Percentiles rank a stretch among this genome's conserved stretches.
These are phyloP conservation scores for Kondoa malvinella DNA, from an alignment of 768 basidiomycete species.

Conservation along the genomic window DNA sequence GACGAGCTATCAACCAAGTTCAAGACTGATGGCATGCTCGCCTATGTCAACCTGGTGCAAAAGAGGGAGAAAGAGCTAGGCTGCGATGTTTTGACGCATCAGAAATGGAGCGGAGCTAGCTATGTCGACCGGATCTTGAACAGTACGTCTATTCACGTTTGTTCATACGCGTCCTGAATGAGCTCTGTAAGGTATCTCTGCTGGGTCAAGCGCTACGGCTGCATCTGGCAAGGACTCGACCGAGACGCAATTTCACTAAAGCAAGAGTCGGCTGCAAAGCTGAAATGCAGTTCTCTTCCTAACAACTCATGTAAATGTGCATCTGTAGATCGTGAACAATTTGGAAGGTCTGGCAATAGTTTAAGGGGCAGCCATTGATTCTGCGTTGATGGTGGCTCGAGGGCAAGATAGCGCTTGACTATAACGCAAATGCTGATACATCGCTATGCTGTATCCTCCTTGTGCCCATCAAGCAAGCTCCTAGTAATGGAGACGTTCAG, in stretches of 20 bases:
- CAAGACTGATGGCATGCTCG: slow-evolving; percentile 79
- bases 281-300: no score
- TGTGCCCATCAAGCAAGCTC: no score
- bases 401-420: no score
- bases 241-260: background rate
- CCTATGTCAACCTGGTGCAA: slow-evolving; percentile 76
- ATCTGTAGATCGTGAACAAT: no score
- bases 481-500: no score
- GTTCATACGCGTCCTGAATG: background rate
- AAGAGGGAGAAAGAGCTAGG: slow-evolving; percentile 73
- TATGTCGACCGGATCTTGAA: slow-evolving; percentile 75
- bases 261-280: background rate
- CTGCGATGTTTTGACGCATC: slow-evolving; percentile 78
- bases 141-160: slow-evolving; percentile 30
- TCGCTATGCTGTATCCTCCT: no score
- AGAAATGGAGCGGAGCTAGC: slow-evolving; percentile 83
- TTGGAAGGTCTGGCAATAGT: no score
- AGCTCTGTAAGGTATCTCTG: background rate
- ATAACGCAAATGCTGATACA: no score
- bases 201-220: background rate
- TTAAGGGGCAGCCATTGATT: no score
- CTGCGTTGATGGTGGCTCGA: no score
- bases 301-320: no score
- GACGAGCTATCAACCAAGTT: slow-evolving; percentile 63
- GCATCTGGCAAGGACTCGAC: background rate